phyloP scores from a whole-genome alignment of 495 filamentous ascomycete genomes.

The Friedmanniomyces simplex region DNA sequence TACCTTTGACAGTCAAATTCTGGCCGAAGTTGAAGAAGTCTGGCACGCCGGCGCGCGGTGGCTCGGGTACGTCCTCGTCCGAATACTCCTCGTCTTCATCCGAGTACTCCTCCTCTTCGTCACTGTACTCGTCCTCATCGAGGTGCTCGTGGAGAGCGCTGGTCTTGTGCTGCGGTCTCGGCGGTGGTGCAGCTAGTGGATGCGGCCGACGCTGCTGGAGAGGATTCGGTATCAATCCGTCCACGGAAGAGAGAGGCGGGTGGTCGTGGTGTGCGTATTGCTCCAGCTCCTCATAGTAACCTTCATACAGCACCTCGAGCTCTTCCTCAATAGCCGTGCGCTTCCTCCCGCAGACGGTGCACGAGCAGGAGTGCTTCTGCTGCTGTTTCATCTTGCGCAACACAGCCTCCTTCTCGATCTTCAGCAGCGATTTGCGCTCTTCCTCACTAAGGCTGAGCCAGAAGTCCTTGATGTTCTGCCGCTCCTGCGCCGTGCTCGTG shows the following conservation, averaged over 20 bases:
- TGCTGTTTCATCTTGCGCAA: constrained; percentile 99
- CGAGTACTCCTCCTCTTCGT: constrained; percentile 45
- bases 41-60: constrained; percentile 31
- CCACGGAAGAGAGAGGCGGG: constrained; percentile 31
- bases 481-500: constrained; percentile 82
- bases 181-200: constrained; percentile 6
- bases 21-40: constrained; percentile 98
- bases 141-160: constrained; percentile 43
- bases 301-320: constrained; percentile 96
- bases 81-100: constrained; percentile 38
- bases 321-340: constrained; percentile 97
- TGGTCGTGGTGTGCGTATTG: constrained; percentile 91
- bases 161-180: constrained; percentile 12
- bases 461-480: constrained; percentile 94
- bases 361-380: constrained; percentile 98
- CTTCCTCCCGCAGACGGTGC: constrained; percentile 92
- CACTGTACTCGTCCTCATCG: constrained; percentile 46
- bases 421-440: constrained; percentile 85
- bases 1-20: constrained; percentile 92
- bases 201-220: constrained; percentile 14
- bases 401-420: constrained; percentile 97
- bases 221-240: constrained; percentile 18
- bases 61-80: constrained; percentile 46
- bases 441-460: constrained; percentile 95
- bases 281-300: constrained; percentile 96